A percentile compares a stretch with the other conserved stretches of the same genome.
phyloP scores from a whole-genome alignment of 1,139 yeast species.

The Taphrina betulina region DNA sequence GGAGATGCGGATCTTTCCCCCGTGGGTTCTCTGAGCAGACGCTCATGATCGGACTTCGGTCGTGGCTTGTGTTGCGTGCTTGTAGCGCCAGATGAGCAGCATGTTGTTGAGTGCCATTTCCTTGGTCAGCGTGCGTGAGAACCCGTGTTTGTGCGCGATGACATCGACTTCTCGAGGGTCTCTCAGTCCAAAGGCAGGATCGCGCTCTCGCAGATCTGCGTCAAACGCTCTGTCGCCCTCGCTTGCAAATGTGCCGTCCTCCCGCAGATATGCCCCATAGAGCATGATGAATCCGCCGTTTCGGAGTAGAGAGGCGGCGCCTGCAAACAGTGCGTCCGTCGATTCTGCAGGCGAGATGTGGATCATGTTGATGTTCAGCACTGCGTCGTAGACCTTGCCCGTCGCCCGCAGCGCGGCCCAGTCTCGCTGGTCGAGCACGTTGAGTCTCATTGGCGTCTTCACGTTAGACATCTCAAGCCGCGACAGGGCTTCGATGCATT shows the following conservation, averaged over 20 bases:
- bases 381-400: not conserved
- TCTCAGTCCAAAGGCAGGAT: slow-evolving; percentile 17
- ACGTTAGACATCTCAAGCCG: not conserved
- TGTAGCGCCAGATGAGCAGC: slow-evolving; percentile 17
- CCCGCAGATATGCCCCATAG: slow-evolving; percentile 23
- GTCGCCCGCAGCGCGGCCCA: not conserved
- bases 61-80: too few species aligned
- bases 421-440: slow-evolving; percentile 22
- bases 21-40: too few species aligned
- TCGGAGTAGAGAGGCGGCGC: slow-evolving; percentile 6
- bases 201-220: slow-evolving; percentile 8
- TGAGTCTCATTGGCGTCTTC: slow-evolving; percentile 4
- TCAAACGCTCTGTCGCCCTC: slow-evolving; percentile 13
- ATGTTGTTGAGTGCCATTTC: slow-evolving; percentile 17
- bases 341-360: slow-evolving; percentile 22
- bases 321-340: slow-evolving; percentile 17
- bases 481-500: slow-evolving; percentile 11
- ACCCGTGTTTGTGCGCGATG: slow-evolving; percentile 7
- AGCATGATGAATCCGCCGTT: slow-evolving; percentile 4
- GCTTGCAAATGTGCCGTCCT: slow-evolving; percentile 11
- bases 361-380: slow-evolving; percentile 18
- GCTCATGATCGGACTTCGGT: too few species aligned
- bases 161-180: slow-evolving; percentile 8
- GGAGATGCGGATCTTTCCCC: too few species aligned
- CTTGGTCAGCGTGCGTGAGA: not conserved